Base-by-base conservation (phyloP, 2,329 filamentous ascomycete genomes). In the Chrysosphaeria jannelii region DNA sequence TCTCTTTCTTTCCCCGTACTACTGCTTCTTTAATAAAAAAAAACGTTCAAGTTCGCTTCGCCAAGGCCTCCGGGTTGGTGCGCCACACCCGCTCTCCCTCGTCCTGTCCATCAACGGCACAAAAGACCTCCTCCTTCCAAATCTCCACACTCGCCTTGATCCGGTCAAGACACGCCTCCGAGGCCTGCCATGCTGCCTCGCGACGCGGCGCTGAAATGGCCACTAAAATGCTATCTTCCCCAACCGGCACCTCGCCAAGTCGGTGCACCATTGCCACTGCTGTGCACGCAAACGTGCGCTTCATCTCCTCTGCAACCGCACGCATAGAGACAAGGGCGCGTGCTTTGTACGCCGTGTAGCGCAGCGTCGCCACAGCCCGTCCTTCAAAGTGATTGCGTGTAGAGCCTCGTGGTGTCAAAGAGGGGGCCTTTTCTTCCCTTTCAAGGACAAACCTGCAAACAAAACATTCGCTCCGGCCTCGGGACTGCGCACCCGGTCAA, bases 141-240 rank as follows among this genome's bases (percentile, higher is more conserved):
- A 97, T 67, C 49, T 97, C 85, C n/a, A 75, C 75, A 32, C 55
- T 63, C 26, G 58, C 60, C 48, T 93, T 97, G 38, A 74, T 76
- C 39, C 61, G 50, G 47, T 93, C 81, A 28, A 93, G 47, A 16
- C 78, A 71, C 45, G 88, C 75, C 47, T 93, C 81, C 0, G 74
- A 81, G 0, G 71, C 81, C 34, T 50, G 48, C 81, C 81, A 97
- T 5, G 75, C 79, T 9, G 70, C 72, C 34, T 70, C 59, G 6
- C 85, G 54, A 46, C 93, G 85, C 17, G 71, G 63, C 14, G 74
- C 57, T 20, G 72, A 78, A 4, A 91, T 71, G 2, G 75, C 72
- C 35, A 93, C 78, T 26, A 88, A 47, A 29, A 97, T 81, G 39
- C 75, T 89, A 46, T 91, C 79, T 44, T 91, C 75, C n/a, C 66